Percentiles rank a stretch among this genome's conserved stretches.
phyloP scores from a whole-genome alignment of 2,329 filamentous ascomycete species.

The Hyphodiscus sp. region DNA sequence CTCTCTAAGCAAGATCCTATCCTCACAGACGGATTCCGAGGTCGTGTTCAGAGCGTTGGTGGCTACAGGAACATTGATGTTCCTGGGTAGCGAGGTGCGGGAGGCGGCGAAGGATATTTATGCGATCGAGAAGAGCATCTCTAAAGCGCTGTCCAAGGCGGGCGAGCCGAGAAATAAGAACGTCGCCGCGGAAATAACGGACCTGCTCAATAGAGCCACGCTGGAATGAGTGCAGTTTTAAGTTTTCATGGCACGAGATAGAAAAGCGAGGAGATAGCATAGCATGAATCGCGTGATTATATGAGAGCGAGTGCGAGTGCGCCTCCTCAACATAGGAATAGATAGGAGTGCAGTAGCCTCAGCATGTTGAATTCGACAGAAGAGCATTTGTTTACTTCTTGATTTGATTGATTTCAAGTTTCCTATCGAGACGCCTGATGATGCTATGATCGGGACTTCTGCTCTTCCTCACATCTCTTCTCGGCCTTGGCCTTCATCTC shows the following conservation, averaged over 20 bases:
- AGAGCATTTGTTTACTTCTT: background rate
- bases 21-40: slow-evolving; percentile 67
- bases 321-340: background rate
- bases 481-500: background rate
- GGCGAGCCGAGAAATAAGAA: slow-evolving; percentile 55
- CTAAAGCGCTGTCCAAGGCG: slow-evolving; percentile 42
- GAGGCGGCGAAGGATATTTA: slow-evolving; percentile 51
- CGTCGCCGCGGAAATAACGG: slow-evolving; percentile 50
- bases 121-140: slow-evolving; percentile 41
- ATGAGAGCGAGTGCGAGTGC: no score
- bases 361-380: no score
- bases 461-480: background rate
- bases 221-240: slow-evolving; percentile 29
- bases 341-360: no score
- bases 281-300: no score
- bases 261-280: no score
- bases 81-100: slow-evolving; percentile 48
- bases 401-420: background rate
- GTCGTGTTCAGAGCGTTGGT: slow-evolving; percentile 78
- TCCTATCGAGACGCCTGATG: background rate
- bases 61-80: slow-evolving; percentile 71
- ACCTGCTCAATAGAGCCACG: background rate
- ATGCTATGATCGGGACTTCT: background rate
- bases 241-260: background rate
- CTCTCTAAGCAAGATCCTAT: slow-evolving; percentile 56